Base-by-base conservation (phyloP, 768 basidiomycete genomes). In the Hydnomerulius pinastri region DNA sequence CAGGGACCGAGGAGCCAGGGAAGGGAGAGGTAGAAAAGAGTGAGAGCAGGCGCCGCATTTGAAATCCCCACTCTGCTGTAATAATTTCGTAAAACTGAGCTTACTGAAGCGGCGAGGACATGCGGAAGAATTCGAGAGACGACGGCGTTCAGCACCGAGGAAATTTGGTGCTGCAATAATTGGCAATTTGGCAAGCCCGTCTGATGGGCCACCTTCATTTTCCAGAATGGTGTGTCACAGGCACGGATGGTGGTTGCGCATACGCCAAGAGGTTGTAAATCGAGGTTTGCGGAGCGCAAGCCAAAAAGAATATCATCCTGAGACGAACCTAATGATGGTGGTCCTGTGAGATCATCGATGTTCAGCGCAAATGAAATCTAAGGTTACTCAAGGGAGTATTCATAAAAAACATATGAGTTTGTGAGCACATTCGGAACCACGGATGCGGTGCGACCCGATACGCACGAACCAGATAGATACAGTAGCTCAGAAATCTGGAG, bases 41-140 rank as follows among this genome's bases (percentile, higher is more conserved):
- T 30, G 32, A 53, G 54, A 61, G n/a, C n/a, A 53, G 44, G 28
- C 32, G 46, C 28, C 33, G 32, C 32, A 35, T 46, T 50, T 51
- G 46, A 51, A 46, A 62, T 47, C 23, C 35, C 55, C 63, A 57
- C 43, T 40, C 45, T 63, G 46, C 15, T 57, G 66, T 70, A 58
- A 70, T 58, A n/a, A 61, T 68, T 50, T 59, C 67, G 65, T 64
- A 70, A 70, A 64, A 55, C 21, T 55, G 23, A 51, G 43, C 65
- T 58, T 57, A 64, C 53, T 48, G 46, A 32, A 55, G 47, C 24
- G 28, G 43, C 48, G 45, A 55, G 57, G 67, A 56, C 53, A 53
- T 5, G 21, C 48, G 50, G 46, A 11, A 50, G 39, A 46, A 35
- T 40, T 18, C 20, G n/a, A 43, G 37, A 54, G 46, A 53, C 47